phyloP scores from a whole-genome alignment of 495 filamentous ascomycete genomes.

The Aspergillus nidulans region DNA sequence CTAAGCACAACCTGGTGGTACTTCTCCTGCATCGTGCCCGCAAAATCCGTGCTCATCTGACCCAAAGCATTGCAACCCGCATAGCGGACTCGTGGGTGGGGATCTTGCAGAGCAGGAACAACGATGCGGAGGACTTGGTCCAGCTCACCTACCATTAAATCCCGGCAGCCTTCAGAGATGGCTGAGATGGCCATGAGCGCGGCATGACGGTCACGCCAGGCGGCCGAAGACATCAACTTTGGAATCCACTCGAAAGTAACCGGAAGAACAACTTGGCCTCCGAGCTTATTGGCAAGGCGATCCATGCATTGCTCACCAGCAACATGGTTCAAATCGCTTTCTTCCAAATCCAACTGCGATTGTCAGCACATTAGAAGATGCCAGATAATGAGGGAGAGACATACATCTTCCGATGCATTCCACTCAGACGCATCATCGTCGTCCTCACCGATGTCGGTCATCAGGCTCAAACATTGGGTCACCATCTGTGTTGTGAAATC shows the following conservation, averaged over 20 bases:
- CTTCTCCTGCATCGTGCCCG: slow-evolving; percentile 96
- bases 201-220: slow-evolving; percentile 94
- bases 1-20: slow-evolving; percentile 81
- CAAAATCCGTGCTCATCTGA: slow-evolving; percentile 99
- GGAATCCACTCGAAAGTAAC: slow-evolving; percentile 98
- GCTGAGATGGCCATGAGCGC: slow-evolving; percentile 99
- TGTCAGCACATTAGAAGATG: slow-evolving; percentile 14
- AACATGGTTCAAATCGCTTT: slow-evolving; percentile 96
- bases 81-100: slow-evolving; percentile 93
- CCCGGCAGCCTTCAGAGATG: slow-evolving; percentile 95
- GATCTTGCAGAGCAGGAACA: slow-evolving; percentile 83
- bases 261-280: slow-evolving; percentile 76
- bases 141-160: slow-evolving; percentile 91
- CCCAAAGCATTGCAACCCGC: slow-evolving; percentile 98
- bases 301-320: slow-evolving; percentile 99
- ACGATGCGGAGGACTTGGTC: slow-evolving; percentile 92
- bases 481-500: slow-evolving; percentile 95
- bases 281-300: slow-evolving; percentile 93
- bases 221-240: slow-evolving; percentile 90
- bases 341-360: slow-evolving; percentile 76
- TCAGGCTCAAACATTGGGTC: slow-evolving; percentile 94
- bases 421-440: slow-evolving; percentile 95
- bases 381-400: slow-evolving; percentile 22
- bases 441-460: slow-evolving; percentile 97
- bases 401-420: slow-evolving; percentile 86